Evolutionary conservation across 1,139 yeast species (phyloP), one percentile per base, ranked within the genome.

Genomic region (Candida dubliniensis): DNA sequence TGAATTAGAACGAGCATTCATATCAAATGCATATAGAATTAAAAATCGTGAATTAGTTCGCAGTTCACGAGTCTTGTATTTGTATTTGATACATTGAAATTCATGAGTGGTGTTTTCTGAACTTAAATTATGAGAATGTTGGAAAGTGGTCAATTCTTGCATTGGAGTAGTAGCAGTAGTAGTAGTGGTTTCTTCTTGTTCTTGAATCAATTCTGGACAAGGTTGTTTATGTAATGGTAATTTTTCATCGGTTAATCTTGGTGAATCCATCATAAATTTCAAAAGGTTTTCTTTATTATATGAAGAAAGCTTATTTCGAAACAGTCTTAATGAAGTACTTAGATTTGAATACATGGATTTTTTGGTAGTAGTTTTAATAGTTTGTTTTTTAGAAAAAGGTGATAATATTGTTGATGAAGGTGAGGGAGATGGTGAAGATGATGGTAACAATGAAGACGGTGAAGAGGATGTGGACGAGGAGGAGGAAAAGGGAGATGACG

Each of bases 1-100:
- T 9, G 54, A 42, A 2, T 43, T 40, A 5, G 49, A 42, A 39
- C 78, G 58, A 4, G 76, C 67, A 18, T 62, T 59, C 50, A 58
- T 71, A 54, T 77, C 81, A 34, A 69, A 59, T 4, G 83, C 77
- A 51, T 77, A 79, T 31, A 74, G 58, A 34, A 73, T 59, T 29
- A 79, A 62, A 44, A 77, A 78, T 8, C 59, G 55, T 26, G 77
- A 56, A 51, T 77, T 78, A 26, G 76, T 62, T 34, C 84, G 61
- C 35, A 67, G 71, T 47, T 77, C 81, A 48, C 83, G 60, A 37
- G 68, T 63, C 45, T 63, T 68, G 49, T 61, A 64, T 2, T 46
- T 68, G 49, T 61, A 64, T 2, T 46, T 38, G 15, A 27, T 29
- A 31, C 14, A 10, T 11, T 37, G 23, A 11, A 31, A 13, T 26